Evolutionary conservation across 805 yeast species (phyloP).

Genomic region (Cyberlindnera mississippiensis): DNA sequence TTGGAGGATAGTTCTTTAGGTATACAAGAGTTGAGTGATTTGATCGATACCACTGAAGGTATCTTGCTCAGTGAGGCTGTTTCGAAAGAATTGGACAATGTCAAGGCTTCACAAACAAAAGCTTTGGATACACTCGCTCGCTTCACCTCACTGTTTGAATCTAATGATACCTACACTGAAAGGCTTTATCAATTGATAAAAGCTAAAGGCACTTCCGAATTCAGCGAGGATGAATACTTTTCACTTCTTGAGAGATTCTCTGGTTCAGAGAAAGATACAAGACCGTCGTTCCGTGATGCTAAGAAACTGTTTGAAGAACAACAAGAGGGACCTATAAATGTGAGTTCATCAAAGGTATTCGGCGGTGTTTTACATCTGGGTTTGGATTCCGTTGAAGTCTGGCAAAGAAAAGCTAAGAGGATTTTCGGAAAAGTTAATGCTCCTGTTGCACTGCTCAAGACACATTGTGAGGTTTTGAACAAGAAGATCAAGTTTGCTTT

Average conservation of each 20-base stretch:
- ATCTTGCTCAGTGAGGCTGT: constrained; percentile 6
- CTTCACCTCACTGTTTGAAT: neutral
- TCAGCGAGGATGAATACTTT: constrained; percentile 5
- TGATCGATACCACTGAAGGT: constrained; percentile 4
- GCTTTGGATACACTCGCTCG: constrained; percentile 13
- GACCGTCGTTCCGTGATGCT: constrained; percentile 31
- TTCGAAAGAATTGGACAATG: constrained; percentile 8
- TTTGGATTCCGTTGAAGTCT: constrained; percentile 30
- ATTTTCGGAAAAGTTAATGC: constrained; percentile 35
- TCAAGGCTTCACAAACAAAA: constrained; percentile 19
- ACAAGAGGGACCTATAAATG: constrained; percentile 5
- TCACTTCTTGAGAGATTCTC: constrained; percentile 19
- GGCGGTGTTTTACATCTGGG: constrained; percentile 17
- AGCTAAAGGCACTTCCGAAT: constrained; percentile 3
- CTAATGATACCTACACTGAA: constrained; percentile 7
- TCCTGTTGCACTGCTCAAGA: constrained; percentile 27
- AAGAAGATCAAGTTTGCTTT: constrained; percentile 23
- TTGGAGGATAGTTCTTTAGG: constrained; percentile 7
- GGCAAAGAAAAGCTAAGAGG: constrained; percentile 34
- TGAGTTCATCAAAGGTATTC: neutral
- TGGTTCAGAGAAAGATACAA: constrained; percentile 30
- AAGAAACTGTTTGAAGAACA: constrained; percentile 24
- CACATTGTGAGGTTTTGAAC: constrained; percentile 25
- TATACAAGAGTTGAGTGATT: constrained; percentile 4
- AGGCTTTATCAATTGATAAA: neutral